Conservation (phyloP, 257 asterid genomes). For the Jasminum sambac region DNA sequence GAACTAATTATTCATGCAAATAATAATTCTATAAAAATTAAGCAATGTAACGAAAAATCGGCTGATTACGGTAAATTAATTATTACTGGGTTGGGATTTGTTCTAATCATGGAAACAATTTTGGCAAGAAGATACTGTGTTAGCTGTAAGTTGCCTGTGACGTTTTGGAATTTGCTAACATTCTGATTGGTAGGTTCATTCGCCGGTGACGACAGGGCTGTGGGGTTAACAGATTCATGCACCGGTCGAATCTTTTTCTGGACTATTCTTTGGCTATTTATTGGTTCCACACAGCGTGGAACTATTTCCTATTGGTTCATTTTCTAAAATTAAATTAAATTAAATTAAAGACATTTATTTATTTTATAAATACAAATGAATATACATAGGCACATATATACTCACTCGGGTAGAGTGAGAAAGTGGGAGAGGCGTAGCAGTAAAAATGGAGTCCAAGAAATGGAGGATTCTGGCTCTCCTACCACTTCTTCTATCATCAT, state of each 20-base stretch:
- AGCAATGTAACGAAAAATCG: neutral
- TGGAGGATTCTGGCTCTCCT: conserved; percentile 51
- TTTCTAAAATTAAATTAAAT: neutral
- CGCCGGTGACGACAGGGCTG: neutral
- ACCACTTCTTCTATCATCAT: conserved; percentile 74
- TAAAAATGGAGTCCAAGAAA: conserved; percentile 57
- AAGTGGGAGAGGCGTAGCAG: conserved; percentile 24
- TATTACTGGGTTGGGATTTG: neutral
- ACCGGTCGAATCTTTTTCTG: conserved; percentile 8
- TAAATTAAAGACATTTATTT: neutral
- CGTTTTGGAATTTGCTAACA: neutral
- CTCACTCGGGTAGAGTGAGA: conserved; percentile 3
- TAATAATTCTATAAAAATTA: neutral
- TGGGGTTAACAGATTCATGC: neutral
- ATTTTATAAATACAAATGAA: neutral
- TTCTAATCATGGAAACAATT: neutral
- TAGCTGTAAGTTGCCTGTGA: neutral
- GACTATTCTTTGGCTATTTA: conserved; percentile 14
- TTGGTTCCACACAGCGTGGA: conserved; percentile 28
- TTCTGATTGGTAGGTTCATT: conserved; percentile 23
- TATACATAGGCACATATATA: neutral
- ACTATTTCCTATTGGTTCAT: conserved; percentile 15
- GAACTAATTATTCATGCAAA: too few species aligned
- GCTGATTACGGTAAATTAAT: neutral
- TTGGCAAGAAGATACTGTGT: neutral